Conservation (phyloP, 106 monocot species). For the Dactylorhiza incarnata region DNA sequence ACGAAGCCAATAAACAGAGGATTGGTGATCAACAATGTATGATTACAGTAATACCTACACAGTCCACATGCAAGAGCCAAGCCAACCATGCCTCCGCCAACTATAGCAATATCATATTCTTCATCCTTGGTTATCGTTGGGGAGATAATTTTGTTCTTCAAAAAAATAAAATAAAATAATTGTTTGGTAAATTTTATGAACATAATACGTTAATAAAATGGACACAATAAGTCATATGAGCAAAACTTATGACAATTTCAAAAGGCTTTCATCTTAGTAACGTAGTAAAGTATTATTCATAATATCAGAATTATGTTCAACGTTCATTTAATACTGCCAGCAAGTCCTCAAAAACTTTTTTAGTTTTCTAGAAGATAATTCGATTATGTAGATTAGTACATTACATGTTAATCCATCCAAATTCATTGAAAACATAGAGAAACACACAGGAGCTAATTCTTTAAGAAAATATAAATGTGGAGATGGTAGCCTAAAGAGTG, state of each 20-base stretch:
- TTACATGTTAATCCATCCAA: background rate
- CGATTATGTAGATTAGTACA: background rate
- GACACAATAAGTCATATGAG: background rate
- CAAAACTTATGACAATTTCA: background rate
- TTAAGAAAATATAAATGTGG: background rate
- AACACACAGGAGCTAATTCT: background rate
- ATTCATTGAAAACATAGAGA: background rate
- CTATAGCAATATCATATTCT: slow-evolving; percentile 68
- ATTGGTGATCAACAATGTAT: background rate
- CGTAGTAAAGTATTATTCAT: background rate
- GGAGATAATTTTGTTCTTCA: slow-evolving; percentile 9
- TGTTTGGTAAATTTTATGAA: background rate
- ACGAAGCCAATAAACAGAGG: background rate
- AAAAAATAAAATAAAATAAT: slow-evolving; percentile 1
- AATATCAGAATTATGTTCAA: background rate
- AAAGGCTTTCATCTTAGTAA: background rate
- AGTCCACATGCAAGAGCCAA: slow-evolving; percentile 81
- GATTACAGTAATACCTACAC: slow-evolving; percentile 49
- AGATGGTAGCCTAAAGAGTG: background rate
- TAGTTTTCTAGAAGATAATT: background rate
- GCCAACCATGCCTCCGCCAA: slow-evolving; percentile 99
- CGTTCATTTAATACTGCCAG: background rate
- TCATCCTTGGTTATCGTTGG: slow-evolving; percentile 10
- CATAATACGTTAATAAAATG: background rate
- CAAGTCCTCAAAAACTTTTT: background rate